Percentiles rank a stretch among this genome's conserved stretches.
Evolutionary conservation across 2,329 filamentous ascomycete genomes (phyloP).

Genomic region (Neonectria neomacrospora): DNA sequence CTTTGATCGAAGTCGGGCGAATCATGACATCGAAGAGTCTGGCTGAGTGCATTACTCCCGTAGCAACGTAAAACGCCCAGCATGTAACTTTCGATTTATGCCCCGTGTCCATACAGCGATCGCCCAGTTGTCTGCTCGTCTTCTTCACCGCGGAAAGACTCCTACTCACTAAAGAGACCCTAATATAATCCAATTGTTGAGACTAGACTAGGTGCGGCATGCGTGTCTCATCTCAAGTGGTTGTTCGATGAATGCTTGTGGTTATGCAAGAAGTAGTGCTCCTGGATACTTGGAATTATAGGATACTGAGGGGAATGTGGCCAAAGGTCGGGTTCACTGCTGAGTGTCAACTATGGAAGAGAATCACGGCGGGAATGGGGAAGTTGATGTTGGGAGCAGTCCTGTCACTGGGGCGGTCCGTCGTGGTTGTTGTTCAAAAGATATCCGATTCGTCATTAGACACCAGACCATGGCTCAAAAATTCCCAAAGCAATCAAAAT

Average conservation of each 20-base stretch:
- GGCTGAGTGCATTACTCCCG: background rate
- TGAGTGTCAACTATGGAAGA: background rate
- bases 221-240: background rate
- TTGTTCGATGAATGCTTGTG: background rate
- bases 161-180: background rate
- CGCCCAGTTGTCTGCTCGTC: background rate
- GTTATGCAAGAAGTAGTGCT: background rate
- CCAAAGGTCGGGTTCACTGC: background rate
- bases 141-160: background rate
- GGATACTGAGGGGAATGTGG: background rate
- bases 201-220: background rate
- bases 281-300: background rate
- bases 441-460: slow-evolving; percentile 47
- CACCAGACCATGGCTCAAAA: slow-evolving; percentile 46
- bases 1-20: background rate
- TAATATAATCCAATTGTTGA: background rate
- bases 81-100: background rate
- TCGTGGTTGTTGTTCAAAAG: slow-evolving; percentile 39
- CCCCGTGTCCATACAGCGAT: background rate
- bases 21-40: no score
- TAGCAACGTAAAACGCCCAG: background rate
- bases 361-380: background rate
- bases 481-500: slow-evolving; percentile 45
- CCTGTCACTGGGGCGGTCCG: slow-evolving; percentile 9
- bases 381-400: background rate